Conservation (phyloP, 2,329 filamentous ascomycete genomes). For the Orbilia brochopaga region DNA sequence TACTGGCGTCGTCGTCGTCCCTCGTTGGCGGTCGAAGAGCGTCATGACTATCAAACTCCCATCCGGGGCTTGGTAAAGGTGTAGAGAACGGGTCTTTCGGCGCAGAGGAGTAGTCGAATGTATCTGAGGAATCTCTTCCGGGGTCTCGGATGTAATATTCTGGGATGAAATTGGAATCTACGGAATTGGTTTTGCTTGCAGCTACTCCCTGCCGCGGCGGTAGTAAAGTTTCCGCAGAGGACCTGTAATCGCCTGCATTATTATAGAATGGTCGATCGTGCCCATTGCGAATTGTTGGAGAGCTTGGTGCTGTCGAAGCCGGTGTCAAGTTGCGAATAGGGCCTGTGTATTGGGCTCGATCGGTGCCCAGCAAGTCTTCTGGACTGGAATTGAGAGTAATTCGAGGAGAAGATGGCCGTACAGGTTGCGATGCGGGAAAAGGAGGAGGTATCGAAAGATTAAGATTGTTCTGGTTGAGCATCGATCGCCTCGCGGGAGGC, state of each 20-base stretch:
- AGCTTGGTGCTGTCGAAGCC: slow-evolving; percentile 34
- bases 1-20: slow-evolving; percentile 63
- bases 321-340: slow-evolving; percentile 46
- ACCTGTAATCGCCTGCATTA: background rate
- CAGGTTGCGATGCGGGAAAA: slow-evolving; percentile 37
- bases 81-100: slow-evolving; percentile 43
- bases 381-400: slow-evolving; percentile 47
- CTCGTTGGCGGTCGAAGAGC: slow-evolving; percentile 65
- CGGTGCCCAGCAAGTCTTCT: slow-evolving; percentile 29
- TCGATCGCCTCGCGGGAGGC: slow-evolving; percentile 42
- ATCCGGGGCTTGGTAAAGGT: slow-evolving; percentile 35
- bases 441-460: slow-evolving; percentile 33
- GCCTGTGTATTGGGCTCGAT: slow-evolving; percentile 38
- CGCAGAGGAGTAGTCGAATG: slow-evolving; percentile 18
- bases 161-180: slow-evolving; percentile 31
- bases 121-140: slow-evolving; percentile 40
- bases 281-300: slow-evolving; percentile 21
- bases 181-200: slow-evolving; percentile 25
- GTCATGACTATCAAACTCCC: slow-evolving; percentile 33
- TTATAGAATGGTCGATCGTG: slow-evolving; percentile 34
- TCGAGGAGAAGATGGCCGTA: slow-evolving; percentile 29
- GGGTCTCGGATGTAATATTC: slow-evolving; percentile 35
- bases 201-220: slow-evolving; percentile 31
- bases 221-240: slow-evolving; percentile 37
- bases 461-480: slow-evolving; percentile 8